These are phyloP conservation scores for Lipomyces lipofer DNA, from an alignment of 805 yeast species.

Conservation along the genomic window DNA sequence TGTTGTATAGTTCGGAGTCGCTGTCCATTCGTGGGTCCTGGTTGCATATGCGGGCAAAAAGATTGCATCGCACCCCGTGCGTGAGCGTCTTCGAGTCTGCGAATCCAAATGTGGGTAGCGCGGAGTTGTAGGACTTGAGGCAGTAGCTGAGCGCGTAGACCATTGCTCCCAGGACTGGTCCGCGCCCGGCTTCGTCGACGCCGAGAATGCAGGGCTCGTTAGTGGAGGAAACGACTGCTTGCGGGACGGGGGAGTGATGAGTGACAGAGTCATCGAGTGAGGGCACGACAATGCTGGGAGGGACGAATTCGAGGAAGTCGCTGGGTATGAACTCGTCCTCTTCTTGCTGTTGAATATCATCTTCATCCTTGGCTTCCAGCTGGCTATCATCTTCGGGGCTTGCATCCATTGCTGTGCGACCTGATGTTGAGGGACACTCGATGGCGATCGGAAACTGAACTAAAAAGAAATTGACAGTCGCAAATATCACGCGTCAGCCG, in stretches of 20 bases:
- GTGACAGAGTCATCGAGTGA: constrained; percentile 19
- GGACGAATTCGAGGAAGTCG: constrained; percentile 17
- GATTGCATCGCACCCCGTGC: constrained; percentile 62
- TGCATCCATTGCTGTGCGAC: too few relatives aligned
- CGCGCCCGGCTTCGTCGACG: constrained; percentile 98
- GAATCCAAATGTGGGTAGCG: constrained; percentile 68
- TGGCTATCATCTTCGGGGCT: too few relatives aligned
- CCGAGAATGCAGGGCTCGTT: constrained; percentile 57
- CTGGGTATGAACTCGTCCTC: too few relatives aligned
- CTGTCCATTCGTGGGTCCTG: constrained; percentile 23
- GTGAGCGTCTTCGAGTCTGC: constrained; percentile 90
- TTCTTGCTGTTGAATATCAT: not conserved
- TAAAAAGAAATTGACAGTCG: not conserved
- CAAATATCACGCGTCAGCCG: constrained; percentile 19
- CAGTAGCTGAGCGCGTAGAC: constrained; percentile 90
- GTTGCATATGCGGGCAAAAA: constrained; percentile 61
- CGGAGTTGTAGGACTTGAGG: constrained; percentile 49
- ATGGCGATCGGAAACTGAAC: too few relatives aligned
- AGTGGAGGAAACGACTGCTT: constrained; percentile 4
- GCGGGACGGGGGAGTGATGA: constrained; percentile 26
- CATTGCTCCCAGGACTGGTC: constrained; percentile 92
- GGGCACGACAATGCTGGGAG: constrained; percentile 18
- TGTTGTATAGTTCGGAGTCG: constrained; percentile 47
- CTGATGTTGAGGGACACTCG: too few relatives aligned
- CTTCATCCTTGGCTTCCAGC: too few relatives aligned